Base-by-base conservation (phyloP, 108 stramenopile genomes). In the Pseudonitzschia multiseries region DNA sequence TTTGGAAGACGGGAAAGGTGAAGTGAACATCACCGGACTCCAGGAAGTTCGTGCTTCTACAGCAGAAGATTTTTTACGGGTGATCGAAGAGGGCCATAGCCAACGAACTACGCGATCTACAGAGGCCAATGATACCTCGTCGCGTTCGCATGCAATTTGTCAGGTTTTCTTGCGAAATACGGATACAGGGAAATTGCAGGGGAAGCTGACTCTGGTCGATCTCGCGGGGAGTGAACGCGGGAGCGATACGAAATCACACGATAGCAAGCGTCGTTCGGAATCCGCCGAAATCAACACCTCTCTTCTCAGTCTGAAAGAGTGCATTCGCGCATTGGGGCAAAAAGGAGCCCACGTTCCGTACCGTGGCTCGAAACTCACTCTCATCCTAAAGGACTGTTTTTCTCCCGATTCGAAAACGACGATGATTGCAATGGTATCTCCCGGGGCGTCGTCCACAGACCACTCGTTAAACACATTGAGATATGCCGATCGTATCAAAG, bases 381-480 rank as follows among this genome's bases (percentile, higher is more conserved):
- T 97, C 60, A 96, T 98, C 56, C 82, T 99, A 31, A 98, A 99
- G 75, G 98, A 99, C 79, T 93, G 93, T 70, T 99, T 99, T 81
- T 84, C 89, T n/a, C 87, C 82, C 28, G 53, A 73, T 42, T 93
- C 97, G 40, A 88, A 92, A 48, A 98, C 98, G 9, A 97, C 96
- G 22, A 99, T 99, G 98, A 98, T 99, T 81, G 97, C 97, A 9
- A 97, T 93, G 13, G 87, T 99, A 18, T 90, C 90, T 12, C 99
- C 99, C 0, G 95, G 87, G 9, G 93, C 95, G 0, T 91, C 90
- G 0, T 82, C 95, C 8, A 88, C 97, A 6, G 99, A 99, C 79
- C 98, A 99, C 74, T 98, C 98, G 5, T 57, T 98, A 36, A 99
- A 99, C 74, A 99, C 99, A 13, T 79, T 99, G 48, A 86, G 99